phyloP scores from a whole-genome alignment of 2,329 filamentous ascomycete genomes.

The Aspergillus brunneoviolaceus region DNA sequence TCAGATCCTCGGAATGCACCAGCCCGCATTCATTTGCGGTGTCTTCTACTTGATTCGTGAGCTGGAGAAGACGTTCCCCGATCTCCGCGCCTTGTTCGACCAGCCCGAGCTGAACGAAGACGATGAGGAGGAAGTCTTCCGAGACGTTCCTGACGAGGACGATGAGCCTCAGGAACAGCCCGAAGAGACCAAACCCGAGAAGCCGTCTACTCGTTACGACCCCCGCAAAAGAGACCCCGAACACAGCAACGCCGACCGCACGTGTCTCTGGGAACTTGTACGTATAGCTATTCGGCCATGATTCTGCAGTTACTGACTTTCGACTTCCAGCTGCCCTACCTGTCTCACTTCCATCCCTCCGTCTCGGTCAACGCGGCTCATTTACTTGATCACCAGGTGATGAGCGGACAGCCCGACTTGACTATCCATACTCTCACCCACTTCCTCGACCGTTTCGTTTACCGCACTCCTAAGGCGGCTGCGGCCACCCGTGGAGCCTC shows the following conservation, averaged over 20 bases:
- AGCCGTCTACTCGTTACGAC: conserved; percentile 62
- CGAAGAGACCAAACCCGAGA: conserved; percentile 28
- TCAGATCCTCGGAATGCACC: conserved; percentile 82
- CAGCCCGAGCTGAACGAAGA: conserved; percentile 77
- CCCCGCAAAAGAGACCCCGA: conserved; percentile 88
- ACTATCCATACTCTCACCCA: conserved; percentile 87
- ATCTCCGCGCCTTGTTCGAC: conserved; percentile 73
- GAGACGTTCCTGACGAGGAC: conserved; percentile 61
- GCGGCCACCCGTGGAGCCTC: conserved; percentile 71
- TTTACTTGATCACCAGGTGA: conserved; percentile 66
- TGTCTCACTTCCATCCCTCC: conserved; percentile 87
- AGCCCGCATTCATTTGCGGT: conserved; percentile 88
- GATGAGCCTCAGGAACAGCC: conserved; percentile 38
- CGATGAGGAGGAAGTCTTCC: conserved; percentile 67
- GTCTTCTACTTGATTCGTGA: conserved; percentile 87
- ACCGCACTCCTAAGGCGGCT: conserved; percentile 78
- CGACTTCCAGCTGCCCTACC: conserved; percentile 57
- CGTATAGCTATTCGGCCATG: conserved; percentile 30
- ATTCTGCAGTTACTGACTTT: conserved; percentile 3
- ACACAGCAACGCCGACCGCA: conserved; percentile 87
- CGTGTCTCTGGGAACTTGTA: conserved; percentile 89
- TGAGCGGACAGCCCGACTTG: conserved; percentile 85
- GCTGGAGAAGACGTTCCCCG: conserved; percentile 74
- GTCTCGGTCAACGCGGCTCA: conserved; percentile 79
- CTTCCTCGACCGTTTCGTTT: conserved; percentile 98